Evolutionary conservation across 2,329 filamentous ascomycete genomes (phyloP).

Genomic region (Xylaria sp.): DNA sequence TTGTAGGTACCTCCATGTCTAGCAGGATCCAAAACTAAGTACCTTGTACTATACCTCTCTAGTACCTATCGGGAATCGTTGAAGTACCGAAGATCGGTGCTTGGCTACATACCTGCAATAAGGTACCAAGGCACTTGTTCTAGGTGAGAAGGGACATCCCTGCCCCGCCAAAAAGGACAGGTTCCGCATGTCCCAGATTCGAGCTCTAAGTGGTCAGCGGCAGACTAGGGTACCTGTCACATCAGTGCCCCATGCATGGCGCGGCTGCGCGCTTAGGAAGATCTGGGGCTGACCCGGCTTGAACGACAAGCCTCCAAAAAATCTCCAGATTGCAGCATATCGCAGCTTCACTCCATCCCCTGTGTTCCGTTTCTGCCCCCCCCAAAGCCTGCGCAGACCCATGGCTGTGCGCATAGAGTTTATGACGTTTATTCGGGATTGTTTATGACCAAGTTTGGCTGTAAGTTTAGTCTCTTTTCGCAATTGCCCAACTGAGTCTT

Average conservation of each 20-base stretch:
- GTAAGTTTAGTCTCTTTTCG: slow-evolving; percentile 26
- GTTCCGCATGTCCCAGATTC: neutral
- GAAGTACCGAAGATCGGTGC: neutral
- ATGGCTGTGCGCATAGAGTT: neutral
- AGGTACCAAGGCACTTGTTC: neutral
- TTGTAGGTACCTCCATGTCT: too few species aligned
- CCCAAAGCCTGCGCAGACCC: neutral
- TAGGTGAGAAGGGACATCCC: neutral
- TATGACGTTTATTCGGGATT: slow-evolving; percentile 1
- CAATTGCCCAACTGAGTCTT: slow-evolving; percentile 3
- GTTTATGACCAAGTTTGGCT: neutral
- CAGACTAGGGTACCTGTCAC: neutral
- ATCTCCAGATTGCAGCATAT: slow-evolving; percentile 3
- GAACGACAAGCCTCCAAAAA: slow-evolving; percentile 31
- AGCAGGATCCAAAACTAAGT: too few species aligned
- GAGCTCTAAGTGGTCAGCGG: neutral
- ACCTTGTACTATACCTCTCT: too few species aligned
- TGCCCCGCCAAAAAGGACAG: neutral
- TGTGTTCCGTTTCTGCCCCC: neutral
- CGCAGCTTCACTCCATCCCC: slow-evolving; percentile 16
- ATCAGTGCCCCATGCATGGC: neutral
- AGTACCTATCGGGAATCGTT: too few species aligned
- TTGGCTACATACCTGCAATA: neutral
- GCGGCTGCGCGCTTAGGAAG: slow-evolving; percentile 25
- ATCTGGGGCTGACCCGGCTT: slow-evolving; percentile 21